Evolutionary conservation across 2,329 filamentous ascomycete genomes (phyloP).

Genomic region (Sclerotinia spermophila): DNA sequence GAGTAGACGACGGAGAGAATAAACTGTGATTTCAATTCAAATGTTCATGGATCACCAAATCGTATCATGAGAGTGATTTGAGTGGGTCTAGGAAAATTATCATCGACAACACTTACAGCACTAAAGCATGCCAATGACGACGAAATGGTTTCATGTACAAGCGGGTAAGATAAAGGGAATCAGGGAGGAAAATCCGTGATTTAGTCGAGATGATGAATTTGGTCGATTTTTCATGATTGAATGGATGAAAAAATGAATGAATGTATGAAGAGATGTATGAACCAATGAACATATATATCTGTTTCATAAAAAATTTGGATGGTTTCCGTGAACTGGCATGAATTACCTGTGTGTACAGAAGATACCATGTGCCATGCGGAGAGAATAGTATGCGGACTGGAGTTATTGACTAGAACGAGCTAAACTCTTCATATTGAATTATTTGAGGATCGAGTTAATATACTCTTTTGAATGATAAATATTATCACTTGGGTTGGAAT

Average conservation of each 20-base stretch:
- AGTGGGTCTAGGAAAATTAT: constrained; percentile 5
- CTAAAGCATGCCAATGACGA: neutral
- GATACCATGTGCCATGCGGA: too few relatives aligned
- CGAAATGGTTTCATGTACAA: constrained; percentile 5
- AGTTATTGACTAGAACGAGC: too few relatives aligned
- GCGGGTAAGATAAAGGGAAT: neutral
- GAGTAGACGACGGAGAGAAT: too few relatives aligned
- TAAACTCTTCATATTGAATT: too few relatives aligned
- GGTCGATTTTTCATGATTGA: neutral
- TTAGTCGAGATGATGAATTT: neutral
- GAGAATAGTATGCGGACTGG: too few relatives aligned
- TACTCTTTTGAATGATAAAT: neutral
- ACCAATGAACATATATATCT: too few relatives aligned
- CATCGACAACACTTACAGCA: neutral
- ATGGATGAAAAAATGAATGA: too few relatives aligned
- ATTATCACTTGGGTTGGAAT: neutral
- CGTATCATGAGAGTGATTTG: neutral
- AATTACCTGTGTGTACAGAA: too few relatives aligned
- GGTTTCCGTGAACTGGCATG: too few relatives aligned
- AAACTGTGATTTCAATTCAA: neutral
- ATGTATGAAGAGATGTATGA: too few relatives aligned
- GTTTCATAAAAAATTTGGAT: too few relatives aligned
- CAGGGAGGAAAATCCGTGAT: neutral
- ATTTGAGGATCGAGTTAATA: too few relatives aligned
- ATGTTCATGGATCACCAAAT: neutral